A percentile compares a stretch with the other conserved stretches of the same genome.
phyloP scores from a whole-genome alignment of 2,329 filamentous ascomycete genomes.

The Hymenoscyphus scutula region DNA sequence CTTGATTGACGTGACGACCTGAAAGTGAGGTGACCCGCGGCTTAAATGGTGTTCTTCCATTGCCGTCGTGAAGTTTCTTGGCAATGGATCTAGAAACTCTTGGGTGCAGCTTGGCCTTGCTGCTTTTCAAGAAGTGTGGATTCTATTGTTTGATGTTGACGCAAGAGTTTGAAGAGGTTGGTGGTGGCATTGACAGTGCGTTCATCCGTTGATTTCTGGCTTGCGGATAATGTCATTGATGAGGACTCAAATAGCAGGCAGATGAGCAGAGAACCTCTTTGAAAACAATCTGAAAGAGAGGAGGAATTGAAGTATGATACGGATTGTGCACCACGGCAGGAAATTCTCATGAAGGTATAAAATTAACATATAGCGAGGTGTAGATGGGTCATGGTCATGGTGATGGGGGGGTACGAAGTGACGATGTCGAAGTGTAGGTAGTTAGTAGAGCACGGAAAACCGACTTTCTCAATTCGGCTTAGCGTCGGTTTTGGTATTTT shows the following conservation, averaged over 20 bases:
- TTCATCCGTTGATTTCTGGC: neutral
- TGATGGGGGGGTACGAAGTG: neutral
- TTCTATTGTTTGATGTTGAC: neutral
- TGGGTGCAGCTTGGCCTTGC: slow-evolving; percentile 5
- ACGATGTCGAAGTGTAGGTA: neutral
- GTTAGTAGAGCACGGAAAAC: neutral
- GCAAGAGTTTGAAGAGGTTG: neutral
- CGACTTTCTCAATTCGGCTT: neutral
- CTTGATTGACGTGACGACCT: neutral
- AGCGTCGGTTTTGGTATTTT: neutral
- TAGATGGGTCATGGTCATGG: neutral
- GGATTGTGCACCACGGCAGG: too few relatives aligned
- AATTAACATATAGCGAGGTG: too few relatives aligned
- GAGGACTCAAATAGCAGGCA: too few relatives aligned
- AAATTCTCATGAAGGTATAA: neutral
- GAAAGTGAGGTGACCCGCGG: neutral
- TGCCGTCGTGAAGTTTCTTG: neutral
- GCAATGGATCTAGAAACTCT: slow-evolving; percentile 1
- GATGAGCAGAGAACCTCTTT: too few relatives aligned
- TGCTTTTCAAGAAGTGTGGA: neutral
- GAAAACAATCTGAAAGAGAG: too few relatives aligned
- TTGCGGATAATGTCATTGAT: too few relatives aligned
- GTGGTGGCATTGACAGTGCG: neutral
- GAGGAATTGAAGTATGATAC: too few relatives aligned
- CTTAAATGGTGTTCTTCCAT: slow-evolving; percentile 2